phyloP scores from a whole-genome alignment of 2,329 filamentous ascomycete genomes.

The Monilinia fructigena region DNA sequence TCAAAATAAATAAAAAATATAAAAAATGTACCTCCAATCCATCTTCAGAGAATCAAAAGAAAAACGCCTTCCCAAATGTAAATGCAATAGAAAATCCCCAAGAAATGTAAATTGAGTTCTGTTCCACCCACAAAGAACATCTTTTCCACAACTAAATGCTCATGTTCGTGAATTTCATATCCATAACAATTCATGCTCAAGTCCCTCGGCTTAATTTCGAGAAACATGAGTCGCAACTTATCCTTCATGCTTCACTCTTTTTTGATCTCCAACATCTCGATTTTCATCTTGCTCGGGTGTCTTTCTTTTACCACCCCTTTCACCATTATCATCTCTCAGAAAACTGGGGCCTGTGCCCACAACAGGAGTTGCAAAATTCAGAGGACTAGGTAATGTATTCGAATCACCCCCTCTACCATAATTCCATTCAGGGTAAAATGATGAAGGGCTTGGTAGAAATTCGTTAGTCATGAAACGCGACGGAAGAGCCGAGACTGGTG shows the following conservation, averaged over 20 bases:
- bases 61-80: conserved; percentile 2
- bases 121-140: conserved; percentile 15
- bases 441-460: conserved; percentile 84
- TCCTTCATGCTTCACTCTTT: conserved; percentile 23
- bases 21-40: conserved; percentile 8
- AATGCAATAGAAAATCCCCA: conserved; percentile 12
- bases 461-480: conserved; percentile 87
- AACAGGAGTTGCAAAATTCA: conserved; percentile 87
- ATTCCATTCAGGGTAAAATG: conserved; percentile 90
- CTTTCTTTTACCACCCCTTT: conserved; percentile 29
- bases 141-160: conserved; percentile 19
- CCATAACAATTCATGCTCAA: conserved; percentile 14
- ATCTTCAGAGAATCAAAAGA: neutral
- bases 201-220: neutral
- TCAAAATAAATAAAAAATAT: neutral
- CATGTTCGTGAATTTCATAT: conserved; percentile 19
- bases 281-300: conserved; percentile 22
- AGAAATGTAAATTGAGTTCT: neutral
- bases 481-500: conserved; percentile 90
- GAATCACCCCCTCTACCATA: conserved; percentile 63
- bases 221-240: neutral
- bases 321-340: conserved; percentile 52
- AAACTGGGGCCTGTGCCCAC: conserved; percentile 62
- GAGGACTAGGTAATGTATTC: conserved; percentile 86
- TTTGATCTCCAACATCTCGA: conserved; percentile 18